These are phyloP conservation scores for Stereum hirsutum DNA, from an alignment of 1,284 basidiomycete genomes.

Conservation along the genomic window DNA sequence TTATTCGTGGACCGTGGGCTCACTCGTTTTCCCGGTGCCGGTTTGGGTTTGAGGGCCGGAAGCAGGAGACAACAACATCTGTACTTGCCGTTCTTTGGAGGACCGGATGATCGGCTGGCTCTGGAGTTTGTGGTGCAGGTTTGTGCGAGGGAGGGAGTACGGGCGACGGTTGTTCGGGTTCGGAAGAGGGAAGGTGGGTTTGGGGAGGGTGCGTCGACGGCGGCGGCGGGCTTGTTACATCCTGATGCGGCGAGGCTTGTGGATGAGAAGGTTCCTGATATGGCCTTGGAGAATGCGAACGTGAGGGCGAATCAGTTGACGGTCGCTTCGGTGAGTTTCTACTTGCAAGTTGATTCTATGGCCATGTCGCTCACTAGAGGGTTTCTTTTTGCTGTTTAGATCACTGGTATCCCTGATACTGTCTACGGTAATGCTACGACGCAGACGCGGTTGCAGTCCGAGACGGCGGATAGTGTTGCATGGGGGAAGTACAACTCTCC, in stretches of 20 bases:
- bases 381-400: slow-evolving; percentile 13
- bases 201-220: slow-evolving; percentile 9
- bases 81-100: slow-evolving; percentile 64
- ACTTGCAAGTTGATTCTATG: neutral
- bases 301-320: slow-evolving; percentile 28
- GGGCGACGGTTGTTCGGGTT: slow-evolving; percentile 54
- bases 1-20: slow-evolving; percentile 61
- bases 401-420: slow-evolving; percentile 30
- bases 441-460: slow-evolving; percentile 31
- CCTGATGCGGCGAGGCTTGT: slow-evolving; percentile 16
- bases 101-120: slow-evolving; percentile 58
- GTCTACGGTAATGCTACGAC: slow-evolving; percentile 33
- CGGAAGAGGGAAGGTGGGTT: slow-evolving; percentile 32
- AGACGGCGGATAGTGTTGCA: slow-evolving; percentile 33
- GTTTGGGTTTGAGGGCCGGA: slow-evolving; percentile 9
- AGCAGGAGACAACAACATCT: slow-evolving; percentile 32
- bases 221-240: slow-evolving; percentile 12
- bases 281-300: slow-evolving; percentile 20
- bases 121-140: slow-evolving; percentile 54
- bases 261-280: slow-evolving; percentile 8
- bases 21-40: slow-evolving; percentile 25
- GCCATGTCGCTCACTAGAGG: neutral
- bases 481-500: slow-evolving; percentile 32
- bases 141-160: slow-evolving; percentile 37
- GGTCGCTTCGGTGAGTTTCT: slow-evolving; percentile 31